Conservation (phyloP, 768 basidiomycete species). For the Gymnopilus dilepis region DNA sequence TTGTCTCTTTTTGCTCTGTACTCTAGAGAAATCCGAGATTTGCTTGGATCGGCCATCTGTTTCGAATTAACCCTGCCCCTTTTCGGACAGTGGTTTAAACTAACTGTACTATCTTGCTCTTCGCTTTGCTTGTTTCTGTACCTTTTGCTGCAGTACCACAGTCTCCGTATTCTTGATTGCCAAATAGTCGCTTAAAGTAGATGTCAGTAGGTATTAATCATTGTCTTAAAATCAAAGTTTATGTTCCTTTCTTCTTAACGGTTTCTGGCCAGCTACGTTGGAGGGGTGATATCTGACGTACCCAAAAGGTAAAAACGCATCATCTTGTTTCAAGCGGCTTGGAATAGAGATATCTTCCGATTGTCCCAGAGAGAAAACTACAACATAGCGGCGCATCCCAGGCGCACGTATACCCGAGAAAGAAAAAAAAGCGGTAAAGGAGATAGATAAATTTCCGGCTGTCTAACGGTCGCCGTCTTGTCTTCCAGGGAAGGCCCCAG, state of each 20-base stretch:
- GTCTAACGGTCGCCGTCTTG: background rate
- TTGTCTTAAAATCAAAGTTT: too few relatives aligned
- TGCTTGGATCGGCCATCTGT: background rate
- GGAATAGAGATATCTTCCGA: too few relatives aligned
- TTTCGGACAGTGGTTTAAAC: too few relatives aligned
- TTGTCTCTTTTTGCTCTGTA: background rate
- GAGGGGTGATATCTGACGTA: too few relatives aligned
- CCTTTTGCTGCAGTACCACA: background rate
- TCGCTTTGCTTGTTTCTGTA: background rate
- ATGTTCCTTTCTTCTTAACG: too few relatives aligned
- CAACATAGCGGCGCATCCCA: too few relatives aligned
- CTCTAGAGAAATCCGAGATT: background rate
- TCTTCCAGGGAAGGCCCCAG: constrained; percentile 9
- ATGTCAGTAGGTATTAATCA: background rate
- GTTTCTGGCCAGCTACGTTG: too few relatives aligned
- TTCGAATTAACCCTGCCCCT: too few relatives aligned
- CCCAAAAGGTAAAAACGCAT: too few relatives aligned
- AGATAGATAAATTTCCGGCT: too few relatives aligned
- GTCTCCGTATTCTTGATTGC: background rate
- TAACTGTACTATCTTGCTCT: background rate
- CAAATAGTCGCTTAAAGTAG: background rate
- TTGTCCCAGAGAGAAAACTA: too few relatives aligned
- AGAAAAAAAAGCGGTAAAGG: background rate
- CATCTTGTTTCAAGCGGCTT: too few relatives aligned
- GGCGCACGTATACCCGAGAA: background rate